Base-by-base conservation (phyloP, 2,329 filamentous ascomycete genomes). In the Xylariaceae sp. region DNA sequence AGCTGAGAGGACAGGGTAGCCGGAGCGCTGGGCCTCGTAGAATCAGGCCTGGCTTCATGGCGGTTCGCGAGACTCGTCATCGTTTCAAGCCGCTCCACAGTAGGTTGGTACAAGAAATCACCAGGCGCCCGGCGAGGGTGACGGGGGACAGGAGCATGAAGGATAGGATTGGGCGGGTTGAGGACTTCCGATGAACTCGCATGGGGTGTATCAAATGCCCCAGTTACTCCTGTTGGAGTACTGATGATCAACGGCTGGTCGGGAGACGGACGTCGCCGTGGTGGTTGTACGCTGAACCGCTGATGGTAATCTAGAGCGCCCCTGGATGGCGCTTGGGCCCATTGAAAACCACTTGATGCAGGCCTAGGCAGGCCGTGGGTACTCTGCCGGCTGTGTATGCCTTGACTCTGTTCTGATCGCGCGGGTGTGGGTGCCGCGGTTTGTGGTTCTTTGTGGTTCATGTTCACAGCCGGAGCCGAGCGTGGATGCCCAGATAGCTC, bases 211-310 rank as follows among this genome's bases (percentile, higher is more conserved):
- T 78, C 74, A 46, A 69, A 75, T 1, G 69, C 72, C 3, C 75
- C 75, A 0, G 66, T 61, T 7, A 78, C 66, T 12, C 76, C 76
- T 8, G 61, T 67, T 1, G 75, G 75, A 3, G 76, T 79, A 56
- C 75, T 79, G 55, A 80, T 78, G 38, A 79, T 79, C 17, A 79
- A 63, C 3, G 76, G 74, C 37, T 71, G 69, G 26, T 78, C 73
- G 17, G 71, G 53, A 12, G 56, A 43, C 9, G 54, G 42, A 39
- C 51, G 49, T 34, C 41, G 47, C 40, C 51, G 50, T 46, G 48
- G 50, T 44, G 50, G 42, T 28, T 47, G 36, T 40, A 41, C 38
- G 40, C 50, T 48, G 38, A 50, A 46, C 49, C 52, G 55, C 36
- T 16, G 47, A 8, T 51, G 44, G 5, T 52, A 48, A 13, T 41